Evolutionary conservation across 202 grass and related monocot species (phyloP).

Genomic region (Carex arenaria): DNA sequence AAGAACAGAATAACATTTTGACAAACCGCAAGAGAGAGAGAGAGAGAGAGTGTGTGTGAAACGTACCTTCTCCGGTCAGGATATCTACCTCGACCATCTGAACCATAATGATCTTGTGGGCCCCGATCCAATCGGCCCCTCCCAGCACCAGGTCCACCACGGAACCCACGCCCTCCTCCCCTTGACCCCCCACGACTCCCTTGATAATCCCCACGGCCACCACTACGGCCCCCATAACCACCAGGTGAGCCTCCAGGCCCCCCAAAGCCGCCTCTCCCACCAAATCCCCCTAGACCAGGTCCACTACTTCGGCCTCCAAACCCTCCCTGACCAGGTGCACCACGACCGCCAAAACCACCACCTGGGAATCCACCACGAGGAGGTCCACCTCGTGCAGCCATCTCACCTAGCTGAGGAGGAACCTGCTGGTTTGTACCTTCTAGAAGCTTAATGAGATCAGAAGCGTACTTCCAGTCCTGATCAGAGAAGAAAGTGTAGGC

Average conservation of each 20-base stretch:
- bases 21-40: no score
- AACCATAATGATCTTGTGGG: slow-evolving; percentile 54
- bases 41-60: not conserved
- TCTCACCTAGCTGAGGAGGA: slow-evolving; percentile 66
- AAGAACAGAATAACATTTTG: not conserved
- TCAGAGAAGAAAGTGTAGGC: slow-evolving; percentile 92
- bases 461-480: slow-evolving; percentile 84
- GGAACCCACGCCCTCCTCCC: slow-evolving; percentile 40
- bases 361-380: slow-evolving; percentile 41
- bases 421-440: slow-evolving; percentile 92
- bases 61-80: slow-evolving; percentile 53
- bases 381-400: slow-evolving; percentile 57
- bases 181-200: slow-evolving; percentile 46
- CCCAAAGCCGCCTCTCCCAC: slow-evolving; percentile 46
- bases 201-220: slow-evolving; percentile 54
- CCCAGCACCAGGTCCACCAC: slow-evolving; percentile 44
- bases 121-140: slow-evolving; percentile 65
- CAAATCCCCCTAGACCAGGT: slow-evolving; percentile 60
- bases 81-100: slow-evolving; percentile 62
- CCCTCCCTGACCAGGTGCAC: slow-evolving; percentile 35
- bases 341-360: slow-evolving; percentile 10
- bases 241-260: slow-evolving; percentile 32
- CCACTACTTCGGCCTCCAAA: slow-evolving; percentile 43
- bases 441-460: slow-evolving; percentile 88
- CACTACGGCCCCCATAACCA: slow-evolving; percentile 42